A percentile compares a stretch with the other conserved stretches of the same genome.
Evolutionary conservation across 1,139 yeast species (phyloP).

Genomic region (Pichia sp.): DNA sequence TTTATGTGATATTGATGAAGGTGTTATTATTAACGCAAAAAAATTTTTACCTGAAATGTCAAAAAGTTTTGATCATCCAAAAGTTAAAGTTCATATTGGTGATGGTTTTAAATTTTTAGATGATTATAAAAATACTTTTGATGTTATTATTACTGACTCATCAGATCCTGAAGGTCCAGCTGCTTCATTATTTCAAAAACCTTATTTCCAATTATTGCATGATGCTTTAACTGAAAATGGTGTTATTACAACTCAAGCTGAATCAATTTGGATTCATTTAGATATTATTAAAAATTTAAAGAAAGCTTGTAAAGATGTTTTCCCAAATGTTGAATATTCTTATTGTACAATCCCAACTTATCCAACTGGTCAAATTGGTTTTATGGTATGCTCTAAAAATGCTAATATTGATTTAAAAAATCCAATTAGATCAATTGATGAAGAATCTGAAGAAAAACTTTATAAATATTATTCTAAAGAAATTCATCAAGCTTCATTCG

Average conservation of each 20-base stretch:
- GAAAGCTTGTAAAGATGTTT: conserved; percentile 66
- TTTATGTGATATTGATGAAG: conserved; percentile 86
- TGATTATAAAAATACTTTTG: conserved; percentile 60
- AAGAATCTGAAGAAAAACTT: conserved; percentile 54
- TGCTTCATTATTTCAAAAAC: conserved; percentile 77
- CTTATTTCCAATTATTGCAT: conserved; percentile 71
- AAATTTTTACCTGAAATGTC: conserved; percentile 81
- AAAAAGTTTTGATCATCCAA: conserved; percentile 59
- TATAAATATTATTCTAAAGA: conserved; percentile 74
- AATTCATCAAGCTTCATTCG: conserved; percentile 80
- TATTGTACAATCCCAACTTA: conserved; percentile 89
- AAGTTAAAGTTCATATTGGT: conserved; percentile 66
- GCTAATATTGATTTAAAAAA: conserved; percentile 50
- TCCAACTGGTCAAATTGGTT: conserved; percentile 90
- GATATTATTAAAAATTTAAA: conserved; percentile 70
- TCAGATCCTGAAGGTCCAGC: conserved; percentile 98
- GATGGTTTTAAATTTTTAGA: conserved; percentile 82
- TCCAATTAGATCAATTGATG: conserved; percentile 63
- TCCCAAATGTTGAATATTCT: conserved; percentile 85
- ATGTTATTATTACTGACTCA: conserved; percentile 88
- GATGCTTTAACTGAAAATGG: conserved; percentile 81
- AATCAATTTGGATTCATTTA: conserved; percentile 84
- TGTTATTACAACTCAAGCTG: conserved; percentile 81
- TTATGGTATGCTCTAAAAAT: conserved; percentile 87
- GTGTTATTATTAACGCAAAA: conserved; percentile 70